phyloP scores from a whole-genome alignment of 352 stramenopile species.

The Globisporangium parvum region DNA sequence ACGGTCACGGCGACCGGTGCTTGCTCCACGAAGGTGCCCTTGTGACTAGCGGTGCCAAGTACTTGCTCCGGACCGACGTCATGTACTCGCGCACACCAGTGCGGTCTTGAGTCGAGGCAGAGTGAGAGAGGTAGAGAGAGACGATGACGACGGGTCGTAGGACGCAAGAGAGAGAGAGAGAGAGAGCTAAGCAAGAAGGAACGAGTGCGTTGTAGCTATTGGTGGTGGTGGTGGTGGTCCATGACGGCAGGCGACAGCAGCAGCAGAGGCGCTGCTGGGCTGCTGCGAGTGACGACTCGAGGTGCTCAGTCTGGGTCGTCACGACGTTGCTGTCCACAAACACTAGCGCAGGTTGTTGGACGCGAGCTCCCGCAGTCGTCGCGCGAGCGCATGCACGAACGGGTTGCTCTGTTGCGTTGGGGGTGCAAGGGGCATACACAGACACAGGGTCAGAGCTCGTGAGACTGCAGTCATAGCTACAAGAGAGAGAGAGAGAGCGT shows the following conservation, averaged over 20 bases:
- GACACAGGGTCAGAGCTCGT: constrained; percentile 6
- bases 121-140: not conserved
- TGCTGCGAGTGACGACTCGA: not conserved
- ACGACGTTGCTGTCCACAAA: not conserved
- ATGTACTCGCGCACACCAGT: constrained; percentile 53
- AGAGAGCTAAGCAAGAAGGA: constrained; percentile 4
- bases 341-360: constrained; percentile 10
- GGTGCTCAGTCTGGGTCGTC: not conserved
- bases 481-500: not conserved
- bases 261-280: not conserved
- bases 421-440: not conserved
- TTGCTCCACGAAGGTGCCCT: constrained; percentile 71
- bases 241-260: too few relatives aligned
- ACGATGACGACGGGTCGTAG: too few relatives aligned
- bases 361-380: constrained; percentile 58
- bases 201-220: not conserved
- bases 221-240: too few relatives aligned
- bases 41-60: constrained; percentile 59
- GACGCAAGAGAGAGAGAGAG: not conserved
- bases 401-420: constrained; percentile 35
- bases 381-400: constrained; percentile 65
- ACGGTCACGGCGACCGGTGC: constrained; percentile 69
- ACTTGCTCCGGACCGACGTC: constrained; percentile 72
- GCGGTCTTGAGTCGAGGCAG: constrained; percentile 2
- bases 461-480: not conserved